Base-by-base conservation (phyloP, 495 filamentous ascomycete species). In the Talaromyces nanjingensis region DNA sequence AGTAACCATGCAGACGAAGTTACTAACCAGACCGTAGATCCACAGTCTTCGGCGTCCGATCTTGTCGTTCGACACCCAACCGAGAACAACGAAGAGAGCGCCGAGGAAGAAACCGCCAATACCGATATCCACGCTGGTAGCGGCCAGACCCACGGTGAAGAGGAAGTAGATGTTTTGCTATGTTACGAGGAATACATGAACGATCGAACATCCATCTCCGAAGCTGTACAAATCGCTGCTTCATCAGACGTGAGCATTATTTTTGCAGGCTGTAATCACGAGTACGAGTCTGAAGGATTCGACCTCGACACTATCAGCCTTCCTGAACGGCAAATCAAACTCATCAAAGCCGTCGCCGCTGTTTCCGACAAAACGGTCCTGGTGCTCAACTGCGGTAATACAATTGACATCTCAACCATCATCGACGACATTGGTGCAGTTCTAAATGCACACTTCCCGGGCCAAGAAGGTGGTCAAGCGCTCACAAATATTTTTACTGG, bases 251-350 rank as follows among this genome's bases (percentile, higher is more conserved):
- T 89, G 14, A 86, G 87, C 2, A 78, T 93, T 55, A 77, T 93
- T 6, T 84, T 89, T 65, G 87, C 89, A 16, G 91, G 91, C 1
- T 78, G 92, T 33, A 89, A 90, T 69, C 84, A 81, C 39, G 91
- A 94, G 69, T 53, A 53, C 49, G 49, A 53, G 49, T 53, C 49
- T 24, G 49, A 53, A 53, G 49, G 49, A 22, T 53, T 53, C 22
- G 49, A 53, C 11, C 49, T 53, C 6, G 49, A 53, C 18, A 53
- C 49, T 22, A 53, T 53, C 7, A 53, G n/a, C 18, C 73, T 80
- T 34, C 66, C 72, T 2, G 62, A 66, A 12, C 70, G 65, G 20
- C 73, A 78, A 59, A 68, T 73, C 16, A 55, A 37, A 1, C 68
- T 81, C 6, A 73, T 75, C 1, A 65, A 65, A 49, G 71, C 71